Evolutionary conservation across 139 green algal genomes (phyloP).

Genomic region (Micractinium conductrix): DNA sequence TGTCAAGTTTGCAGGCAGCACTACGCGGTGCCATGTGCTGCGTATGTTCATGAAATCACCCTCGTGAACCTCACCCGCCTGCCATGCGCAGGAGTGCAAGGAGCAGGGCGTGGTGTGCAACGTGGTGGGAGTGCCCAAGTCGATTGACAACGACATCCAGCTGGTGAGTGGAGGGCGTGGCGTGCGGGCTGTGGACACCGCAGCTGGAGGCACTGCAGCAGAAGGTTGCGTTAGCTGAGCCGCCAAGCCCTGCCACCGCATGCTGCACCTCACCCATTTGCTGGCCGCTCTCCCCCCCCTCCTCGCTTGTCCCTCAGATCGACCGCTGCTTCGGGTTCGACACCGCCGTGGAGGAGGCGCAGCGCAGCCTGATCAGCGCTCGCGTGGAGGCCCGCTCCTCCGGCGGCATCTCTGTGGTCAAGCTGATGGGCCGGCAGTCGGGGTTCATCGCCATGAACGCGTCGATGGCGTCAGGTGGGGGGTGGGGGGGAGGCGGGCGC

Average conservation of each 20-base stretch:
- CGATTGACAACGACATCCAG: slow-evolving; percentile 99
- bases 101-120: slow-evolving; percentile 76
- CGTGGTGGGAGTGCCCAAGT: slow-evolving; percentile 96
- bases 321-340: slow-evolving; percentile 87
- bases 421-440: slow-evolving; percentile 97
- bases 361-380: slow-evolving; percentile 91
- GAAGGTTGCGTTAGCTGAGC: too few relatives aligned
- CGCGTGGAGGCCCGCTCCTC: slow-evolving; percentile 90
- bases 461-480: slow-evolving; percentile 78
- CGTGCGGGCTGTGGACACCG: too few relatives aligned
- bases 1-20: too few relatives aligned
- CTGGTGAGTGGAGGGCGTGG: slow-evolving; percentile 36
- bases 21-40: too few relatives aligned
- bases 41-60: too few relatives aligned
- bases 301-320: slow-evolving; percentile 68
- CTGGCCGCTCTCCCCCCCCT: background rate
- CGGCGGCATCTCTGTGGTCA: slow-evolving; percentile 95
- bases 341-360: slow-evolving; percentile 97
- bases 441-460: slow-evolving; percentile 98
- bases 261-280: too few relatives aligned
- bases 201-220: too few relatives aligned
- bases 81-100: slow-evolving; percentile 85
- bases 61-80: too few relatives aligned
- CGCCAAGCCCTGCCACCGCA: too few relatives aligned
- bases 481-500: too few relatives aligned